Evolutionary conservation across 495 filamentous ascomycete genomes (phyloP), one percentile per base, ranked within the genome.

Genomic region (Aspergillus olivimuriae): DNA sequence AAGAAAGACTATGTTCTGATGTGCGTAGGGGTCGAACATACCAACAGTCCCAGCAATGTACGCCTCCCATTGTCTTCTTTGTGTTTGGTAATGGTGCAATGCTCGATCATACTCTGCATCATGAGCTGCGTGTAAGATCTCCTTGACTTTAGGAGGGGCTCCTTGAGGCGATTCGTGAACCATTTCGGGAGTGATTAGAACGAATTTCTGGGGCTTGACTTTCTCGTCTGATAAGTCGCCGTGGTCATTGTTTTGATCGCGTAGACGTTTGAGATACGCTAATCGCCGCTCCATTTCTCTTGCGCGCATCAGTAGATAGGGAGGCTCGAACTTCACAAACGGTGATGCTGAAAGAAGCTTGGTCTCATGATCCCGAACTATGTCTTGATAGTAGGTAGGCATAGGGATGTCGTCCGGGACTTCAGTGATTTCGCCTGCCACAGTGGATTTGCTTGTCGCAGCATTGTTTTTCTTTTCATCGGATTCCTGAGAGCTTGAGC

Each of bases 21-120:
- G 94, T 1, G 86, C 81, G 51, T 84, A 89, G 5, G 94, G 94
- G 60, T 96, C 88, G 51, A 96, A 99, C 4, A 96, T 72, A 52
- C 90, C 83, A 41, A 81, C 69, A 6, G 47, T 51, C 14, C 85
- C 86, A 24, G 88, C 72, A 5, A 95, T 80, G 46, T 94, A 94
- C 16, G 86, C 84, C 51, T 97, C 94, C 91, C 92, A 97, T 48
- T 95, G 89, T 34, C 85, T 76, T 44, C 88, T 94, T 61, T 97
- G 92, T 0, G 90, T 96, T 58, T 88, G 78, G 57, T 96, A 97
- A 45, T 89, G 88, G 60, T 97, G 87, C 24, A 94, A 63, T 9
- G 90, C 91, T 62, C 91, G 90, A 58, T 97, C 92, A 53, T 95
- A 96, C 55, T 99, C 94, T 12, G 89, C 87, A 55, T 95, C 86